These are phyloP conservation scores for Tricholoma saponaceum DNA, from an alignment of 768 basidiomycete genomes.

Conservation along the genomic window DNA sequence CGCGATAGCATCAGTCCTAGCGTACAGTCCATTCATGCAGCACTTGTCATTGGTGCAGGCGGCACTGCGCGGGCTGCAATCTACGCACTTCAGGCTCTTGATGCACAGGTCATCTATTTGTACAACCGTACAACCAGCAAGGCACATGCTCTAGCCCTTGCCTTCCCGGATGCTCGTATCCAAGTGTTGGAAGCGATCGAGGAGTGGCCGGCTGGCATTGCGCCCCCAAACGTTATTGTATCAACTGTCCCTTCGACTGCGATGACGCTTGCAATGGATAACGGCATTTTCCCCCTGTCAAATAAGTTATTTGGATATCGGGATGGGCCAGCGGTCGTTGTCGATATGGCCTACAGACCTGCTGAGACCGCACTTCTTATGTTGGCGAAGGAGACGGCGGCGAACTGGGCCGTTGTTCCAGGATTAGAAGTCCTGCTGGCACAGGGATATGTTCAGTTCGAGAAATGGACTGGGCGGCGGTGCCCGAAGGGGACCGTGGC, in stretches of 20 bases:
- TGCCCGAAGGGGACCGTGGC: constrained; percentile 50
- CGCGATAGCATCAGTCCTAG: constrained; percentile 45
- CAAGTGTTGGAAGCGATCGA: constrained; percentile 57
- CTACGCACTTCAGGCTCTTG: constrained; percentile 75
- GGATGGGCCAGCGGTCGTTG: constrained; percentile 55
- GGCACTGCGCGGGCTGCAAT: constrained; percentile 94
- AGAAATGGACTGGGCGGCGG: constrained; percentile 70
- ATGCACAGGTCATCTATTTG: constrained; percentile 70
- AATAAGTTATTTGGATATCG: constrained; percentile 50
- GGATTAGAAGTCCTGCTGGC: constrained; percentile 85
- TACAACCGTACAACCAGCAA: constrained; percentile 81
- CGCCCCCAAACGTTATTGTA: constrained; percentile 70
- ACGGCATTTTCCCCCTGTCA: constrained; percentile 47
- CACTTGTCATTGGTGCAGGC: constrained; percentile 90
- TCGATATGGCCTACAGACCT: constrained; percentile 96
- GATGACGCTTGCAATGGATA: constrained; percentile 31
- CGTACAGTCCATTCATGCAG: constrained; percentile 43
- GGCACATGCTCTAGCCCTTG: constrained; percentile 61
- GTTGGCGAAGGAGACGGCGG: constrained; percentile 50
- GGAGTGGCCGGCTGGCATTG: constrained; percentile 39
- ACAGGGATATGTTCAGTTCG: constrained; percentile 86
- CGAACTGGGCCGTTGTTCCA: constrained; percentile 66
- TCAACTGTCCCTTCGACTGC: constrained; percentile 84
- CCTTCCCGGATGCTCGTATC: constrained; percentile 66
- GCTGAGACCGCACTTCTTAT: constrained; percentile 75